phyloP scores from a whole-genome alignment of 805 yeast species.

The Nakazawaea wyomingensis region DNA sequence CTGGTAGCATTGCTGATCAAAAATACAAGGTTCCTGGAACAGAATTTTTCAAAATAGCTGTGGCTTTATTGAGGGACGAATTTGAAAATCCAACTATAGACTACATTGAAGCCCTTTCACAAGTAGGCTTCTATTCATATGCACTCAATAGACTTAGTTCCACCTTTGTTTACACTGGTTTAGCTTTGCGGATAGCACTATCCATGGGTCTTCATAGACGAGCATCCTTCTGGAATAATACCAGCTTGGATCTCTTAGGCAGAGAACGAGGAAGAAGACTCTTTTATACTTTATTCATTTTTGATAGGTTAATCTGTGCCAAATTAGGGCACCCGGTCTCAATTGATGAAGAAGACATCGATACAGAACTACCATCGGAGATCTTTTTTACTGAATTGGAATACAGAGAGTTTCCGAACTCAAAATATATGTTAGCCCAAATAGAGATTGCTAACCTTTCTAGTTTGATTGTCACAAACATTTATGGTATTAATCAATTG shows the following conservation, averaged over 20 bases:
- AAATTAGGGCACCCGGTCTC: conserved; percentile 78
- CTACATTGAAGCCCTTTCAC: conserved; percentile 12
- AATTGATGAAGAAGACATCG: conserved; percentile 75
- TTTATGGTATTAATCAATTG: conserved; percentile 9
- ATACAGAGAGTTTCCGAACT: conserved; percentile 10
- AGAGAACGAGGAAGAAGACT: conserved; percentile 38
- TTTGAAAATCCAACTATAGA: conserved; percentile 10
- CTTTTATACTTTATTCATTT: conserved; percentile 36
- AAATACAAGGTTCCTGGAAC: conserved; percentile 9
- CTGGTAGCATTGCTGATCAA: not conserved
- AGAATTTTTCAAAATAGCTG: conserved; percentile 5
- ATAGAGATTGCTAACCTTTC: conserved; percentile 10
- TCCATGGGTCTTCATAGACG: conserved; percentile 12
- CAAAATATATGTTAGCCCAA: conserved; percentile 11
- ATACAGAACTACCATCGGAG: conserved; percentile 60
- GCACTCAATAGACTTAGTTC: conserved; percentile 11
- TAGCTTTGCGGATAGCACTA: conserved; percentile 8
- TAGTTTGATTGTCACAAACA: conserved; percentile 7
- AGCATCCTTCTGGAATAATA: conserved; percentile 11
- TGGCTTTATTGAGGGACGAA: conserved; percentile 5
- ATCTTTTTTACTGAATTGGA: conserved; percentile 7
- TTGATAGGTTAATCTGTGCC: conserved; percentile 70
- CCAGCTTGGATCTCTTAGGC: conserved; percentile 5
- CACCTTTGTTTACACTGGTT: conserved; percentile 8
- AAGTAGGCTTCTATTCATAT: conserved; percentile 9